A percentile compares a stretch with the other conserved stretches of the same genome.
phyloP scores from a whole-genome alignment of 2,329 filamentous ascomycete genomes.

The Dryadomyces quercivorus region DNA sequence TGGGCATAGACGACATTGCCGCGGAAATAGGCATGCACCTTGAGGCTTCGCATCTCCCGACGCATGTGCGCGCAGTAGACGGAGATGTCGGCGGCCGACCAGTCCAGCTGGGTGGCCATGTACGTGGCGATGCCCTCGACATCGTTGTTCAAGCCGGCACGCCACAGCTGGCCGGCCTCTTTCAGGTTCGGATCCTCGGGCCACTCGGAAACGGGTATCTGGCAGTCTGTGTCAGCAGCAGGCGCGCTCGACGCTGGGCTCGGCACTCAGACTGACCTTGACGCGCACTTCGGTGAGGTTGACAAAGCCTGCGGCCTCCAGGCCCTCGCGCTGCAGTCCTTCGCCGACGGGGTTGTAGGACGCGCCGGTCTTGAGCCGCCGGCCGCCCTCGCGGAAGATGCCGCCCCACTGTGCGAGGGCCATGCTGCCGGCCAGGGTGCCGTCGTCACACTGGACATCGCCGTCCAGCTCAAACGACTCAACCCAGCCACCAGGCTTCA shows the following conservation, averaged over 20 bases:
- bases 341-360: conserved; percentile 25
- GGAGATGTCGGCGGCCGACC: conserved; percentile 8
- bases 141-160: conserved; percentile 6
- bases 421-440: not conserved
- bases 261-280: not conserved
- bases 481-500: not conserved
- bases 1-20: conserved; percentile 8
- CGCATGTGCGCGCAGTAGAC: conserved; percentile 9
- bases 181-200: conserved; percentile 18
- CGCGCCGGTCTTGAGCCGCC: not conserved
- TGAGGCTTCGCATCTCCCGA: conserved; percentile 7
- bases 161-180: conserved; percentile 14
- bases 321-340: conserved; percentile 34
- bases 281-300: conserved; percentile 21
- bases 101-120: conserved; percentile 9
- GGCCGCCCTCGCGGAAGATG: not conserved
- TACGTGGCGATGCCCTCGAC: conserved; percentile 9
- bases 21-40: conserved; percentile 7
- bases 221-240: not conserved
- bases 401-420: not conserved
- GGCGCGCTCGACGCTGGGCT: too few species aligned
- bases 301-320: conserved; percentile 42
- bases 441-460: not conserved
- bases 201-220: conserved; percentile 20
- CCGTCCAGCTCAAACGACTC: not conserved